Evolutionary conservation across 805 yeast genomes (phyloP).

Genomic region (Candida gorgasii): DNA sequence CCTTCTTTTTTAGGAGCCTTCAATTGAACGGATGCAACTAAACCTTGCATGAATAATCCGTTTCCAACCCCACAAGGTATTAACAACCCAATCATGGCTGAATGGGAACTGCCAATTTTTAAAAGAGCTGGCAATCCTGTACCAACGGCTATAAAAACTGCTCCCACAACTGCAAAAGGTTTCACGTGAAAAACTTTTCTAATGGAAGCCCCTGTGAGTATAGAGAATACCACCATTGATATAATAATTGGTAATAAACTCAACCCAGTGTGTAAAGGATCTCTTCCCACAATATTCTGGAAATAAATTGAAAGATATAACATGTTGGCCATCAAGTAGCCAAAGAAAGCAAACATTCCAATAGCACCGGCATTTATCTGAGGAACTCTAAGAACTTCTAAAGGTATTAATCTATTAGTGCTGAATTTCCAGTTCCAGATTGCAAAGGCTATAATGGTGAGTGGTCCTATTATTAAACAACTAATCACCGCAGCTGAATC

Average conservation of each 20-base stretch:
- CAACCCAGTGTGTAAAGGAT: slow-evolving; percentile 48
- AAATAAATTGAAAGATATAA: slow-evolving; percentile 41
- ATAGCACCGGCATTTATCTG: slow-evolving; percentile 41
- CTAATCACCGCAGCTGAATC: slow-evolving; percentile 50
- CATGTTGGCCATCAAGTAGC: slow-evolving; percentile 36
- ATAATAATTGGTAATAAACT: slow-evolving; percentile 45
- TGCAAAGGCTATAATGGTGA: slow-evolving; percentile 31
- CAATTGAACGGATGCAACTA: slow-evolving; percentile 46
- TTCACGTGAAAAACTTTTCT: slow-evolving; percentile 42
- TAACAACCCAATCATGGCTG: slow-evolving; percentile 45
- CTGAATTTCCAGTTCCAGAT: slow-evolving; percentile 45
- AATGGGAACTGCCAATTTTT: slow-evolving; percentile 32
- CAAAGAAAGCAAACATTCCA: slow-evolving; percentile 30
- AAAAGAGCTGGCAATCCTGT: slow-evolving; percentile 46
- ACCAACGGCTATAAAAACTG: slow-evolving; percentile 32
- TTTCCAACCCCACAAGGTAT: slow-evolving; percentile 48
- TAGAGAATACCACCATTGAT: slow-evolving; percentile 39
- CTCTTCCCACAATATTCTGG: slow-evolving; percentile 45
- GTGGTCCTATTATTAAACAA: slow-evolving; percentile 47
- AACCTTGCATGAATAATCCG: slow-evolving; percentile 51
- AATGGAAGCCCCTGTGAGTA: slow-evolving; percentile 38
- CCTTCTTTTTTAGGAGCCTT: slow-evolving; percentile 54
- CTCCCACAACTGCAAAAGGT: slow-evolving; percentile 37
- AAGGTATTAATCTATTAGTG: slow-evolving; percentile 46
- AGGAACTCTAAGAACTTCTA: slow-evolving; percentile 38